phyloP scores from a whole-genome alignment of 495 filamentous ascomycete species.

The Trichoderma reesei region DNA sequence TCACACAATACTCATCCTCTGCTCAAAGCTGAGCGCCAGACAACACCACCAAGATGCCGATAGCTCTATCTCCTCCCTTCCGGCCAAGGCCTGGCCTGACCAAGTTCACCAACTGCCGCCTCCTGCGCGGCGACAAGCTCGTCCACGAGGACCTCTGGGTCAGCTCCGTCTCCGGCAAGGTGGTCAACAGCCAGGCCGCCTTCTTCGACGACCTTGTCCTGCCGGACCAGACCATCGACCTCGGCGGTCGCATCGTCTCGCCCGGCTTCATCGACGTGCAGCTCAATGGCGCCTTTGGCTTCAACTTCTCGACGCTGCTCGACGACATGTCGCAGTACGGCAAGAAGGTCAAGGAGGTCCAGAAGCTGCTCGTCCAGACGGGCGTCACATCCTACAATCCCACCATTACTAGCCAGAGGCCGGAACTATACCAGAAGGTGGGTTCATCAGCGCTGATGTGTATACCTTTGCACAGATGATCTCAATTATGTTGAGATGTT shows the following conservation, averaged over 20 bases:
- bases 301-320: slow-evolving; percentile 69
- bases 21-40: no score
- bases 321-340: slow-evolving; percentile 56
- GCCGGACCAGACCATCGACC: slow-evolving; percentile 54
- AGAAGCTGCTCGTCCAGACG: slow-evolving; percentile 56
- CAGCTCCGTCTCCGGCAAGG: slow-evolving; percentile 62
- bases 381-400: slow-evolving; percentile 81
- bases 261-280: slow-evolving; percentile 81
- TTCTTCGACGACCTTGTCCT: slow-evolving; percentile 62
- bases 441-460: no score
- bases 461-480: no score
- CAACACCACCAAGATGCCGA: slow-evolving; percentile 10
- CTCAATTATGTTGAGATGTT: no score
- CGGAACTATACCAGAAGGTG: slow-evolving; percentile 59
- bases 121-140: slow-evolving; percentile 52
- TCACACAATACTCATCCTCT: no score
- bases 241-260: slow-evolving; percentile 67
- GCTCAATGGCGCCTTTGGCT: slow-evolving; percentile 76
- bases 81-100: slow-evolving; percentile 45
- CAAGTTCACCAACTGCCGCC: slow-evolving; percentile 74
- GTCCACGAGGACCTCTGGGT: slow-evolving; percentile 72
- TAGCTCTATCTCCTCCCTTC: slow-evolving; percentile 8
- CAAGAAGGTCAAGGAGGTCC: slow-evolving; percentile 55
- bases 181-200: slow-evolving; percentile 60
- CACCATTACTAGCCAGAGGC: slow-evolving; percentile 58